Conservation (phyloP, 345 rosid species). For the Erysimum cheiranthoides region DNA sequence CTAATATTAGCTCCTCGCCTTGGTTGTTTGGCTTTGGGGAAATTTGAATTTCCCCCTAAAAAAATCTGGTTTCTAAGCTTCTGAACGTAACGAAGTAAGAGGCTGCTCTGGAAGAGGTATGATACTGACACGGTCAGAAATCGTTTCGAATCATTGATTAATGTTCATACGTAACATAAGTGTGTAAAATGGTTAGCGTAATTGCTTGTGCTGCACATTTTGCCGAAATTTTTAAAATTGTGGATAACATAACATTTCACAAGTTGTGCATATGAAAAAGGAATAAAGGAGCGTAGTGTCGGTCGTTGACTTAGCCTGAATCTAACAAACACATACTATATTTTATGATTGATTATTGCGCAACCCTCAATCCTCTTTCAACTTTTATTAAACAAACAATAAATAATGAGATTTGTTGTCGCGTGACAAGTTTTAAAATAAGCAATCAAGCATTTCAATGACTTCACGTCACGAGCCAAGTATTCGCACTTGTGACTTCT, state of each 20-base stretch:
- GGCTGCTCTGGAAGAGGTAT: too few species aligned
- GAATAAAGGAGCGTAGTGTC: background rate
- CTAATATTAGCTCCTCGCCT: background rate
- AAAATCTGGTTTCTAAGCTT: too few species aligned
- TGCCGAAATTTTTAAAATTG: too few species aligned
- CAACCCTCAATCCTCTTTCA: constrained; percentile 25
- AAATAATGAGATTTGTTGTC: constrained; percentile 1
- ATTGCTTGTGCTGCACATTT: background rate
- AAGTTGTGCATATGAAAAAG: background rate
- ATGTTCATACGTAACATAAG: too few species aligned
- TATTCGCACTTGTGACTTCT: constrained; percentile 7
- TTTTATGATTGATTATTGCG: background rate
- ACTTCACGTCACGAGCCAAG: constrained; percentile 4
- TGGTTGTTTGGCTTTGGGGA: background rate
- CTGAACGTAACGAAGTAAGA: too few species aligned
- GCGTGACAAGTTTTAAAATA: background rate
- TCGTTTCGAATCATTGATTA: too few species aligned
- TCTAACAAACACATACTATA: constrained; percentile 29
- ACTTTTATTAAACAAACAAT: constrained; percentile 5
- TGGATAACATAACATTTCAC: too few species aligned
- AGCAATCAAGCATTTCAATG: background rate
- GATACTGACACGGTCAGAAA: too few species aligned
- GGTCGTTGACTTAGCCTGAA: constrained; percentile 36
- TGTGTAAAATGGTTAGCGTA: too few species aligned
- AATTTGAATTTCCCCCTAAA: background rate